These are phyloP conservation scores for Hypoxylon fuscum DNA, from an alignment of 495 filamentous ascomycete species.

Conservation along the genomic window DNA sequence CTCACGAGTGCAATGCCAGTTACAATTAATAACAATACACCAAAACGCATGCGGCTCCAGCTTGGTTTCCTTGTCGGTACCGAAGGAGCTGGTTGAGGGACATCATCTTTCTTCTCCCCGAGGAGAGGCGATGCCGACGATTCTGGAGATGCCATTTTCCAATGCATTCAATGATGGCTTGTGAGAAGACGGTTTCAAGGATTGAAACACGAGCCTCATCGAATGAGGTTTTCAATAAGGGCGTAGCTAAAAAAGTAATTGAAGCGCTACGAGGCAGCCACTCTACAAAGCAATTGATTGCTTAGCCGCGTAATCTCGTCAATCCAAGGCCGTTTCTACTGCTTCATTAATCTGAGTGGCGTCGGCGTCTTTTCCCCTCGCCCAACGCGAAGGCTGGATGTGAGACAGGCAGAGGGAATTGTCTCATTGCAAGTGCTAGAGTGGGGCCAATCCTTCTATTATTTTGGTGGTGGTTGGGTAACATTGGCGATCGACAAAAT, in stretches of 20 bases:
- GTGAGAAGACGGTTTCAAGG: neutral
- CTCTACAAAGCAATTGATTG: constrained; percentile 1
- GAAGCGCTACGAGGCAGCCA: no score
- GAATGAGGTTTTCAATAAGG: neutral
- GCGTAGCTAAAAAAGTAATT: no score
- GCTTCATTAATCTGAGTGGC: no score
- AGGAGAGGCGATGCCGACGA: constrained; percentile 10
- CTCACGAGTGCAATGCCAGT: constrained; percentile 14
- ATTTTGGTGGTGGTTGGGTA: no score
- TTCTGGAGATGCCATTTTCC: constrained; percentile 7
- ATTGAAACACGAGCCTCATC: neutral
- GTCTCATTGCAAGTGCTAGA: no score
- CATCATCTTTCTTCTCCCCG: constrained; percentile 14
- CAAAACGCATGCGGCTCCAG: constrained; percentile 18
- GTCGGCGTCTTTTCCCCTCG: no score
- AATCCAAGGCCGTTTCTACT: neutral
- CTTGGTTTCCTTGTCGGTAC: neutral
- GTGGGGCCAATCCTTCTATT: no score
- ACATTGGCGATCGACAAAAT: no score
- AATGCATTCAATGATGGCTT: constrained; percentile 1
- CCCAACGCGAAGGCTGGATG: no score
- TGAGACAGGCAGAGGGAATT: no score
- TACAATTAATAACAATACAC: constrained; percentile 8
- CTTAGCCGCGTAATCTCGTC: neutral
- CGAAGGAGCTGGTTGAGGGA: neutral